Percentiles rank a stretch among this genome's conserved stretches.
phyloP scores from a whole-genome alignment of 2,329 filamentous ascomycete species.

The Huntiella abstrusa region DNA sequence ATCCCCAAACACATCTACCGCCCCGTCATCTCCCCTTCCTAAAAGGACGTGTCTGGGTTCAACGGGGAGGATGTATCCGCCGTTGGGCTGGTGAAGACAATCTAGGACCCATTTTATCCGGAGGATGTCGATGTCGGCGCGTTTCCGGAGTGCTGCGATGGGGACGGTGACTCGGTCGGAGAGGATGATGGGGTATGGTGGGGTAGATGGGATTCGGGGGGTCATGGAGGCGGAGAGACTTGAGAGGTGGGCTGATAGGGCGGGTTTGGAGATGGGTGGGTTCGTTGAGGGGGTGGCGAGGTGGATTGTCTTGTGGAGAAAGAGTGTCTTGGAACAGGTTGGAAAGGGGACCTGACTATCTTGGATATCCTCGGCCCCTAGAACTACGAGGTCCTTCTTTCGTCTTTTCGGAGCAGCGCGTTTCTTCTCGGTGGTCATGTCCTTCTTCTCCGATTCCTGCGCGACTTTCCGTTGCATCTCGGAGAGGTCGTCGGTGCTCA shows the following conservation, averaged over 20 bases:
- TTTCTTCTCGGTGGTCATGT: conserved; percentile 58
- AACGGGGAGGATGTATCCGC: conserved; percentile 43
- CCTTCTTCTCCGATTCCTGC: conserved; percentile 48
- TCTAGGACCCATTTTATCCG: conserved; percentile 69
- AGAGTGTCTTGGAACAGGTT: conserved; percentile 53
- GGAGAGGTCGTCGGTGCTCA: conserved; percentile 62
- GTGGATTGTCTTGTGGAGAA: conserved; percentile 72
- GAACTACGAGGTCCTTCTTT: conserved; percentile 46
- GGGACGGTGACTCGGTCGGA: conserved; percentile 68
- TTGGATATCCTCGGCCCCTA: conserved; percentile 31
- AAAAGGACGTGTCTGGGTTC: conserved; percentile 53
- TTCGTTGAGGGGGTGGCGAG: conserved; percentile 50
- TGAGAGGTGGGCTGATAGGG: conserved; percentile 68
- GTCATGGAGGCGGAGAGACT: conserved; percentile 18
- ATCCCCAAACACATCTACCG: conserved; percentile 60
- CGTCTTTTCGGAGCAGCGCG: conserved; percentile 17
- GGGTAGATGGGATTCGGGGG: conserved; percentile 13
- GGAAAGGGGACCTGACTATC: conserved; percentile 17
- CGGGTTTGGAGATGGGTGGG: conserved; percentile 36
- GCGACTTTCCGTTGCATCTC: conserved; percentile 51
- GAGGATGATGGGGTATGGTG: conserved; percentile 34
- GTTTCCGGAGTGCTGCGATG: conserved; percentile 65
- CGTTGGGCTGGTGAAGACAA: conserved; percentile 43
- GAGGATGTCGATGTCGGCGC: conserved; percentile 51
- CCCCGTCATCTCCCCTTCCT: conserved; percentile 28